Conservation (phyloP, 345 rosid species). For the Ceriops decandra region DNA sequence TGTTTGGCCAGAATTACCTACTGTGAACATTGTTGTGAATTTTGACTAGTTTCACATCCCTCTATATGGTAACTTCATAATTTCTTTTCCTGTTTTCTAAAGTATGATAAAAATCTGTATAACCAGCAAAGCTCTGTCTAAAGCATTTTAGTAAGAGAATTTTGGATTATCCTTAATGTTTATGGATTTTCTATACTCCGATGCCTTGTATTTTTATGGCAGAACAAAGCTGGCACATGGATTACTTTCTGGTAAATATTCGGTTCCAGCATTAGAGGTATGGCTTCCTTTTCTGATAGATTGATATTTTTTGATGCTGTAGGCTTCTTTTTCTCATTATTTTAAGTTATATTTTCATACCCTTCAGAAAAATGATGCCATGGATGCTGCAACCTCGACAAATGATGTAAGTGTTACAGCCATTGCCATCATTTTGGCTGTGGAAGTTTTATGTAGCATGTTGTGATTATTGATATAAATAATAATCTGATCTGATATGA, state of each 20-base stretch:
- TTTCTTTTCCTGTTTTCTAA: too few relatives aligned
- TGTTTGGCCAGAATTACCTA: too few relatives aligned
- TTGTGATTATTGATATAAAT: background rate
- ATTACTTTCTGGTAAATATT: slow-evolving; percentile 87
- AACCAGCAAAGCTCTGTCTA: too few relatives aligned
- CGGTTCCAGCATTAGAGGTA: slow-evolving; percentile 75
- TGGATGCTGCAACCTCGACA: slow-evolving; percentile 24
- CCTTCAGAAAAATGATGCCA: slow-evolving; percentile 45
- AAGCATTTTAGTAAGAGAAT: background rate
- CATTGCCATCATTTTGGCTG: background rate
- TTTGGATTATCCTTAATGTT: background rate
- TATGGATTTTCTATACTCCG: slow-evolving; percentile 7
- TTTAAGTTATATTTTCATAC: slow-evolving; percentile 17
- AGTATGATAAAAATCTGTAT: too few relatives aligned
- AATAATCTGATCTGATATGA: too few relatives aligned
- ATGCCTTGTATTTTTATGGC: slow-evolving; percentile 33
- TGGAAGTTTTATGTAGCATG: background rate
- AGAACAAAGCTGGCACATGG: slow-evolving; percentile 98
- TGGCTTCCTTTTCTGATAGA: background rate
- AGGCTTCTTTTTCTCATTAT: background rate
- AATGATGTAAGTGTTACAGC: slow-evolving; percentile 43
- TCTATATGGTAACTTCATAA: too few relatives aligned
- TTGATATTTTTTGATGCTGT: slow-evolving; percentile 1
- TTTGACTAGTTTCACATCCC: too few relatives aligned
- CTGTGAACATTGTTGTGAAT: too few relatives aligned